Conservation (phyloP, 2,329 filamentous ascomycete genomes). For the Pestalotiopsis sp. region DNA sequence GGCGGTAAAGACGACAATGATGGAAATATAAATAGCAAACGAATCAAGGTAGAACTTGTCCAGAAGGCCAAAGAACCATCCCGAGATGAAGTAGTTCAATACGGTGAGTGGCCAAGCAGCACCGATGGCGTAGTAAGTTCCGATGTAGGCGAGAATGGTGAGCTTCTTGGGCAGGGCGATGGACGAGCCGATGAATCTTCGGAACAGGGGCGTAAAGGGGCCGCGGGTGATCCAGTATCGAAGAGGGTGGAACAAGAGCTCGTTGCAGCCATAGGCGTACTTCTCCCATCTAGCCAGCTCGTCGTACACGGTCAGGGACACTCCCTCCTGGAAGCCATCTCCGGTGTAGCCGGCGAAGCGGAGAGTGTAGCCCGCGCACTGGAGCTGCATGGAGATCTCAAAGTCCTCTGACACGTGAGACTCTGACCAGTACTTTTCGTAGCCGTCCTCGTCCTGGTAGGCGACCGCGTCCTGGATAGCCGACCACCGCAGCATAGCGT, state of each 20-base stretch:
- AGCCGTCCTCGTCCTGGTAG: constrained; percentile 69
- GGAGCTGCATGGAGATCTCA: constrained; percentile 78
- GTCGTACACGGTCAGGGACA: constrained; percentile 83
- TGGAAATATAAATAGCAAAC: constrained; percentile 35
- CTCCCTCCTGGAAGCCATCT: constrained; percentile 81
- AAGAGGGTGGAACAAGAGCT: constrained; percentile 79
- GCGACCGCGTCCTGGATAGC: constrained; percentile 71
- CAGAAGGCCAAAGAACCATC: constrained; percentile 59
- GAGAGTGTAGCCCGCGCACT: constrained; percentile 72
- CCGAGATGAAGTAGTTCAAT: constrained; percentile 75
- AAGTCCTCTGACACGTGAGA: constrained; percentile 81
- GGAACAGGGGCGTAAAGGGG: constrained; percentile 80
- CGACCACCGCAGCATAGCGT: constrained; percentile 75
- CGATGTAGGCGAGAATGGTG: constrained; percentile 76
- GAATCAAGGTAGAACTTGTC: constrained; percentile 70
- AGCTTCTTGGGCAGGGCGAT: constrained; percentile 78
- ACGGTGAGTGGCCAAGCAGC: constrained; percentile 75
- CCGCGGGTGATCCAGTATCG: constrained; percentile 73
- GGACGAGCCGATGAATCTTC: constrained; percentile 70
- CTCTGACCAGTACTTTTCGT: constrained; percentile 83
- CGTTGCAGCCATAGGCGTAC: constrained; percentile 83
- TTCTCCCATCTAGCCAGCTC: constrained; percentile 86
- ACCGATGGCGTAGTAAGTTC: constrained; percentile 79
- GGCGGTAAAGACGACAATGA: constrained; percentile 35
- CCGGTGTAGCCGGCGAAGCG: constrained; percentile 74